A percentile compares a stretch with the other conserved stretches of the same genome.
These are phyloP conservation scores for Boletus pseudo-olivaceus DNA, from an alignment of 768 basidiomycete genomes.

Conservation along the genomic window DNA sequence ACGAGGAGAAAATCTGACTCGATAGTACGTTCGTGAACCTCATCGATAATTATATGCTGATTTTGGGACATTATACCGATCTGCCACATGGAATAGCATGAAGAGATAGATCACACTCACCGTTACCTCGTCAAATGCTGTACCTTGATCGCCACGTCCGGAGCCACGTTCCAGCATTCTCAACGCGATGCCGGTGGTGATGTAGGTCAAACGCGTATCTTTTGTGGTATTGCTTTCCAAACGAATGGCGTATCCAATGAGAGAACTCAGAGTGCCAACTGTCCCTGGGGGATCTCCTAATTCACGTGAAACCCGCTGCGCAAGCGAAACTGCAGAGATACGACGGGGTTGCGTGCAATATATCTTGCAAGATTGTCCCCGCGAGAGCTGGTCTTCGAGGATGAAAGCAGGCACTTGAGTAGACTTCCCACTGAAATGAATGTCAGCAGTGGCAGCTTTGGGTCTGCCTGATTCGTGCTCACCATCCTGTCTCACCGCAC, in stretches of 20 bases:
- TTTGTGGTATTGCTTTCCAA: conserved; percentile 82
- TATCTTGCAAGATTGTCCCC: conserved; percentile 82
- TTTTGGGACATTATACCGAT: not conserved
- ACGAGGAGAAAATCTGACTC: conserved; percentile 97
- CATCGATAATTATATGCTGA: conserved; percentile 93
- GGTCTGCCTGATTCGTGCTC: conserved; percentile 39
- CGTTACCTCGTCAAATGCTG: conserved; percentile 92
- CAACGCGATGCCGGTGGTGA: conserved; percentile 92
- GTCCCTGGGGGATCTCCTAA: conserved; percentile 79
- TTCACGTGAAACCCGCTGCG: conserved; percentile 89
- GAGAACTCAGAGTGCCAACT: conserved; percentile 71
- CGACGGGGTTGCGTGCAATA: conserved; percentile 94
- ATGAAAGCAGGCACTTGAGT: conserved; percentile 95
- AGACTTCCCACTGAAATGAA: conserved; percentile 76
- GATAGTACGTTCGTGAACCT: conserved; percentile 96
- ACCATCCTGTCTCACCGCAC: conserved; percentile 80
- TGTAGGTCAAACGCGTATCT: conserved; percentile 76
- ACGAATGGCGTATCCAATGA: conserved; percentile 94
- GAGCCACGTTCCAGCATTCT: conserved; percentile 93
- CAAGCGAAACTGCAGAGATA: conserved; percentile 94
- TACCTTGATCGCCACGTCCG: conserved; percentile 64
- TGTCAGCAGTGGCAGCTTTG: conserved; percentile 4
- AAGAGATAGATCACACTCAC: conserved; percentile 40
- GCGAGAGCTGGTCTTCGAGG: conserved; percentile 81
- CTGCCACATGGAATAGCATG: not conserved